These are phyloP conservation scores for Entomortierella lignicola DNA, from an alignment of 192 early-diverging fungal species.

Conservation along the genomic window DNA sequence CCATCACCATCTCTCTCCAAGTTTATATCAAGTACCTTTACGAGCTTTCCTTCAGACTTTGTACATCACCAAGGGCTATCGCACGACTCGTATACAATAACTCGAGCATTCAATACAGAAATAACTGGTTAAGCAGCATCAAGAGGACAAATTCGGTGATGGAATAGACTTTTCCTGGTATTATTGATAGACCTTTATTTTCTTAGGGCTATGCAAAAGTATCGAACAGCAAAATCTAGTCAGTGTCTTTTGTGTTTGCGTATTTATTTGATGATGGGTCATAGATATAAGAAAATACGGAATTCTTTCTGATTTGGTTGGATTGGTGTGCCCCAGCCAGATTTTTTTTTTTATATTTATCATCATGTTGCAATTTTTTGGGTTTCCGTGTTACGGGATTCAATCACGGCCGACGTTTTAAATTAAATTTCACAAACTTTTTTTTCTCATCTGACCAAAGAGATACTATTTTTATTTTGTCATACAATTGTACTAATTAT, in stretches of 20 bases:
- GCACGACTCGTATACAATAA: too few relatives aligned
- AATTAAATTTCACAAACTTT: conserved; percentile 2
- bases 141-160: too few relatives aligned
- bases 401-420: conserved; percentile 23
- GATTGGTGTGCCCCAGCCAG: conserved; percentile 30
- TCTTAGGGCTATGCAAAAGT: too few relatives aligned
- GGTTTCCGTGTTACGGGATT: conserved; percentile 15
- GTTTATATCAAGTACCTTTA: too few relatives aligned
- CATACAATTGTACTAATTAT: conserved; percentile 2
- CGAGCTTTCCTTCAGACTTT: too few relatives aligned
- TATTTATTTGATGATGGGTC: background rate
- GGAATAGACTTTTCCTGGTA: too few relatives aligned
- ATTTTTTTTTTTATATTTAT: conserved; percentile 28
- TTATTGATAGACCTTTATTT: too few relatives aligned
- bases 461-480: background rate
- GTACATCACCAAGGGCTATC: too few relatives aligned
- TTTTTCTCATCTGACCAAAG: conserved; percentile 2
- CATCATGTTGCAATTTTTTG: background rate
- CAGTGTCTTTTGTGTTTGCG: background rate
- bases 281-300: background rate
- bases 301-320: conserved; percentile 2
- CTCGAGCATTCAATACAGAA: too few relatives aligned
- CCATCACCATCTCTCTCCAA: too few relatives aligned
- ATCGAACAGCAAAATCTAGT: background rate
- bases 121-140: too few relatives aligned